Conservation (phyloP, 202 grass and related monocot genomes). For the Schoenoplectus tabernaemontani region DNA sequence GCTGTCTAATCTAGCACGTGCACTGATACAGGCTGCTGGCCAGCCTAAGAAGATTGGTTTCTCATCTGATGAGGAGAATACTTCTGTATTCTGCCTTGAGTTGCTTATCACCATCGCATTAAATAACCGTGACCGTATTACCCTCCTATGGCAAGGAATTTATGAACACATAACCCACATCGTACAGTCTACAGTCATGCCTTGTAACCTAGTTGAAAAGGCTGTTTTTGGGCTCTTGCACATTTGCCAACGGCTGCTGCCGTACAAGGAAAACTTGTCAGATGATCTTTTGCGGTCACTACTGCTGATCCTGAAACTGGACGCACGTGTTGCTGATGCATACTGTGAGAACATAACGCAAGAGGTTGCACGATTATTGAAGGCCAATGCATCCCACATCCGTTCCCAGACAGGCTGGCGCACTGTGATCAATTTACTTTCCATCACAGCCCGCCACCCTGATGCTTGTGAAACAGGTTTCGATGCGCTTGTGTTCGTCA, state of each 20-base stretch:
- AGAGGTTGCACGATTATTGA: slow-evolving; percentile 80
- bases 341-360: slow-evolving; percentile 98
- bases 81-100: slow-evolving; percentile 84
- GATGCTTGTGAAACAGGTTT: slow-evolving; percentile 94
- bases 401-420: slow-evolving; percentile 97
- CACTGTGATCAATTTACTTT: slow-evolving; percentile 82
- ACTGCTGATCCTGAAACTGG: slow-evolving; percentile 88
- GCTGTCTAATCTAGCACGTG: slow-evolving; percentile 56
- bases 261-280: slow-evolving; percentile 89
- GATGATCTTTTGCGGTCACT: slow-evolving; percentile 89
- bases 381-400: slow-evolving; percentile 90
- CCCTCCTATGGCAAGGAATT: slow-evolving; percentile 85
- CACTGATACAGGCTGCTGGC: slow-evolving; percentile 73
- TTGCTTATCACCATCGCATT: slow-evolving; percentile 86
- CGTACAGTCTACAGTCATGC: slow-evolving; percentile 97
- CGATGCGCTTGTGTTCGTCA: slow-evolving; percentile 86
- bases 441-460: slow-evolving; percentile 86
- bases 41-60: slow-evolving; percentile 72
- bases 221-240: slow-evolving; percentile 88
- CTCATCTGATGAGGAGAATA: slow-evolving; percentile 78
- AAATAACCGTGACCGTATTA: slow-evolving; percentile 97
- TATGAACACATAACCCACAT: slow-evolving; percentile 94
- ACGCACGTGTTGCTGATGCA: slow-evolving; percentile 97
- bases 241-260: slow-evolving; percentile 92
- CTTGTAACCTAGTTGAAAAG: slow-evolving; percentile 94